Base-by-base conservation (phyloP, 768 basidiomycete species). In the Pseudohyphozyma bogoriensis region DNA sequence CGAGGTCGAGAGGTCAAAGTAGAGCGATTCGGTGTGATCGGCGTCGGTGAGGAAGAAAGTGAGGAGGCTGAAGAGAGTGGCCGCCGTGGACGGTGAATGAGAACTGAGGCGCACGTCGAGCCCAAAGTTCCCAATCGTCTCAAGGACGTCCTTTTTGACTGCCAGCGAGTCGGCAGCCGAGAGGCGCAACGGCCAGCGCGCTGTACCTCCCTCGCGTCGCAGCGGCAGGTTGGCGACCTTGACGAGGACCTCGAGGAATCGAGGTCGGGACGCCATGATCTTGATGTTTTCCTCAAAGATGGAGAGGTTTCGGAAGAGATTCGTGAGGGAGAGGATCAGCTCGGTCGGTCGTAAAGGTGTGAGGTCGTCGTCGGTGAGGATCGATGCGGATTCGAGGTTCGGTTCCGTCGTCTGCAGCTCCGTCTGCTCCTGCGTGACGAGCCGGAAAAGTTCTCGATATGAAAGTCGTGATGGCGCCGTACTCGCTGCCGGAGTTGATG, bases 241-340 rank as follows among this genome's bases (percentile, higher is more conserved):
- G 31, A 90, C 77, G 51, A 91, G 68, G 31, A 87, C 68, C 67
- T 83, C 80, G 37, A 89, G 73, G 16, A 87, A 72, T 52, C 83
- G 78, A 9, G 80, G 79, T 60, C 87, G 83, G 42, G 76, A 79
- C 2, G 83, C 80, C 68, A 93, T 77, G 68, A 81, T 82, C 46
- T 77, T 76, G 62, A 79, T 72, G 68, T 93, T 93, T 64, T 92
- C 85, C 10, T 74, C 75, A 59, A 84, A 77, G 62, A 83, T 76
- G n/a, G 87, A 82, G 66, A 95, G 78, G 75, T 93, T 95, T 49
- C 89, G 86, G 55, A 96, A 77, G 69, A 96, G 82, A 72, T 87
- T 90, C 47, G 84, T 73, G 55, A 86, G 78, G 22, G 82, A 76
- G 32, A 88, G 78, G 51, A 91, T 77, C 55, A 84, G 75, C 63